Evolutionary conservation across 768 basidiomycete species (phyloP).

Genomic region (Dictyophora rubrovolvata): DNA sequence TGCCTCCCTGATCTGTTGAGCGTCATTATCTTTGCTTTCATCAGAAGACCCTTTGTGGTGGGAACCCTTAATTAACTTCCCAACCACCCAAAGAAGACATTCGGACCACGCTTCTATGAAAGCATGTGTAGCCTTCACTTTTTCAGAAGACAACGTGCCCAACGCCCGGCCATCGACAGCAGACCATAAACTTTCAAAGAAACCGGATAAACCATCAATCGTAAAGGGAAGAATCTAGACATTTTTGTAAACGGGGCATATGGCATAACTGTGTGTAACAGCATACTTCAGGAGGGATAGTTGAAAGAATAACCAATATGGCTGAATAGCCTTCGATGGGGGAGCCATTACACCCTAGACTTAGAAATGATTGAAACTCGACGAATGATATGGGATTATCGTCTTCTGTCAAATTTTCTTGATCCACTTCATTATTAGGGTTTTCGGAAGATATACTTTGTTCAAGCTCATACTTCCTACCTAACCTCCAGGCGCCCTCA

Average conservation of each 20-base stretch:
- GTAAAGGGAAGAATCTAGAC: conserved; percentile 2
- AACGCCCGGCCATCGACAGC: conserved; percentile 63
- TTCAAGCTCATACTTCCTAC: not conserved
- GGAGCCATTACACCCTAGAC: conserved; percentile 68
- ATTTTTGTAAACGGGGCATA: not conserved
- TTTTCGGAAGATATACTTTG: conserved; percentile 18
- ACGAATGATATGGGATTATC: conserved; percentile 31
- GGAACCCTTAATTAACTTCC: not conserved
- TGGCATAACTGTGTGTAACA: conserved; percentile 17
- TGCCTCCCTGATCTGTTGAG: conserved; percentile 2
- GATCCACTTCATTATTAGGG: not conserved
- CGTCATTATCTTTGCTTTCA: not conserved
- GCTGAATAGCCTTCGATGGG: conserved; percentile 75
- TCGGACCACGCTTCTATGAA: conserved; percentile 66
- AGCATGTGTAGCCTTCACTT: conserved; percentile 43
- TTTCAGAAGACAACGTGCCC: conserved; percentile 29
- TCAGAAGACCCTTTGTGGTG: not conserved
- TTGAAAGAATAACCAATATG: conserved; percentile 71
- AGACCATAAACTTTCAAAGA: conserved; percentile 77
- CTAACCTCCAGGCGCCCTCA: conserved; percentile 54
- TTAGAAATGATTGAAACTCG: conserved; percentile 73
- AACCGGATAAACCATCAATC: conserved; percentile 28
- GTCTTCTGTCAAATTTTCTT: not conserved
- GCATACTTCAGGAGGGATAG: conserved; percentile 59
- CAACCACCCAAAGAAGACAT: conserved; percentile 39